phyloP scores from a whole-genome alignment of 441 rosid genomes.

The Adansonia rubrostipa region DNA sequence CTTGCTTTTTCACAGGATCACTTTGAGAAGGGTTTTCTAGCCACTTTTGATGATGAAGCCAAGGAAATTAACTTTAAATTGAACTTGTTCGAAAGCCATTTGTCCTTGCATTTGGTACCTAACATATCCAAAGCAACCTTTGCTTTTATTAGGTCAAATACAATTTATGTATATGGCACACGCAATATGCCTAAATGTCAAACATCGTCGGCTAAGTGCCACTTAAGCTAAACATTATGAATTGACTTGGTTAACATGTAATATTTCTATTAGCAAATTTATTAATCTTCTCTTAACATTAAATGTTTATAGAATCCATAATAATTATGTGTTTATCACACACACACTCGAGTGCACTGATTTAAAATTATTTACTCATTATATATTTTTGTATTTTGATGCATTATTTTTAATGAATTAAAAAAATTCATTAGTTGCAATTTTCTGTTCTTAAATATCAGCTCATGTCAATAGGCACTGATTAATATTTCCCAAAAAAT shows the following conservation, averaged over 20 bases:
- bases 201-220: neutral
- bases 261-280: too few species aligned
- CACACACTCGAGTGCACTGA: too few species aligned
- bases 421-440: too few species aligned
- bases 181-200: conserved; percentile 26
- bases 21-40: conserved; percentile 6
- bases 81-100: neutral
- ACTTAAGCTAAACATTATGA: neutral
- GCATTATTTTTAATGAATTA: too few species aligned
- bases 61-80: neutral
- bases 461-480: too few species aligned
- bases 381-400: too few species aligned
- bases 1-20: conserved; percentile 20
- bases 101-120: conserved; percentile 35
- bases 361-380: too few species aligned
- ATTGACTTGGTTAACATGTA: neutral
- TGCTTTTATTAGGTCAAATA: conserved; percentile 17
- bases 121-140: conserved; percentile 28
- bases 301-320: too few species aligned
- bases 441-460: too few species aligned
- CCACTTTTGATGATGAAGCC: neutral
- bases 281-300: neutral
- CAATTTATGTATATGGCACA: conserved; percentile 14
- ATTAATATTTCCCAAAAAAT: too few species aligned
- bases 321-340: too few species aligned